phyloP scores from a whole-genome alignment of 192 early-diverging fungal genomes.

The Kappamyces sp. region DNA sequence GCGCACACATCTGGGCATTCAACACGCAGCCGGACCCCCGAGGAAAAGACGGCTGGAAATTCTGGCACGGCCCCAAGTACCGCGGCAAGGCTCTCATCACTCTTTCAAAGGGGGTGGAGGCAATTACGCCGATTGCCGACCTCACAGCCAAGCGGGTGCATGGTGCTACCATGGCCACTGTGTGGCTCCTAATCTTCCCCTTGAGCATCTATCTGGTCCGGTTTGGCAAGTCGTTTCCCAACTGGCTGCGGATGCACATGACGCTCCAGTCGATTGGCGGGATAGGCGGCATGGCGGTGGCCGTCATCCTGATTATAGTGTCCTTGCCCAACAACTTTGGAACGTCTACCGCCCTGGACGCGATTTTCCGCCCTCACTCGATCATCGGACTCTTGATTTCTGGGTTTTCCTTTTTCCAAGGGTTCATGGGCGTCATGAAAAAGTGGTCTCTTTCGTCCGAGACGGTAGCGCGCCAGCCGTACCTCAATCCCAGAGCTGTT shows the following conservation, averaged over 20 bases:
- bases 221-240: not conserved
- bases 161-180: conserved; percentile 3
- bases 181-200: conserved; percentile 15
- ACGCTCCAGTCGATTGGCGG: too few relatives aligned
- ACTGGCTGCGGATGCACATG: too few relatives aligned
- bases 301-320: not conserved
- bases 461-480: not conserved
- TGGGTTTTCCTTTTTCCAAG: conserved; percentile 21
- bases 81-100: not conserved
- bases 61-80: conserved; percentile 1
- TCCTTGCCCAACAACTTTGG: conserved; percentile 8
- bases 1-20: conserved; percentile 29
- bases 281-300: too few relatives aligned
- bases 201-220: conserved; percentile 5
- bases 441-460: conserved; percentile 22
- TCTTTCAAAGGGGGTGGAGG: not conserved
- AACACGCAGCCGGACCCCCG: conserved; percentile 18
- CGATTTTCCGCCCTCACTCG: conserved; percentile 23
- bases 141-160: conserved; percentile 8
- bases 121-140: not conserved
- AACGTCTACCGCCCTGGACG: conserved; percentile 4
- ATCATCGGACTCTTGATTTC: conserved; percentile 24
- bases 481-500: conserved; percentile 11
- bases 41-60: conserved; percentile 16
- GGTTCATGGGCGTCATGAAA: conserved; percentile 23